These are phyloP conservation scores for Auriscalpium vulgare DNA, from an alignment of 768 basidiomycete genomes.

Conservation along the genomic window DNA sequence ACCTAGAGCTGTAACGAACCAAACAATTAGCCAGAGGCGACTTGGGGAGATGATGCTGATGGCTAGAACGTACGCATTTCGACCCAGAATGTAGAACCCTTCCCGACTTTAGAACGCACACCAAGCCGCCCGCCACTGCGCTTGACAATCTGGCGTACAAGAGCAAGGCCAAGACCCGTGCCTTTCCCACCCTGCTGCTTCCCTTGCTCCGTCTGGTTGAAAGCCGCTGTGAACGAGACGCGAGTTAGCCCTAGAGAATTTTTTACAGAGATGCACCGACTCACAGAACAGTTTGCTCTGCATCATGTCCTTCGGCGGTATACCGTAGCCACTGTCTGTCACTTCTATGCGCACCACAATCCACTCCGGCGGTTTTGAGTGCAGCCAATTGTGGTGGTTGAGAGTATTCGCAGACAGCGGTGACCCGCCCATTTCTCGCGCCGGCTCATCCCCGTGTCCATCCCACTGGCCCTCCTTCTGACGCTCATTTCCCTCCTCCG, in stretches of 20 bases:
- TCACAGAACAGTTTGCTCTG: slow-evolving; percentile 66
- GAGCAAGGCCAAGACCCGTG: slow-evolving; percentile 43
- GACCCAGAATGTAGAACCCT: slow-evolving; percentile 87
- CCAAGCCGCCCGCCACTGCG: slow-evolving; percentile 41
- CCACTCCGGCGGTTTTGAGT: slow-evolving; percentile 40
- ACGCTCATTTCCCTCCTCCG: background rate
- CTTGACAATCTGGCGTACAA: slow-evolving; percentile 47
- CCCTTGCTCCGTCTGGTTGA: slow-evolving; percentile 74
- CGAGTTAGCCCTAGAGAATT: too few relatives aligned
- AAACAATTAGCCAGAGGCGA: slow-evolving; percentile 3
- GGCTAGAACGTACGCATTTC: slow-evolving; percentile 42
- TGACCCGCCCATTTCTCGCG: background rate
- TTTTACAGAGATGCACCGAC: slow-evolving; percentile 16
- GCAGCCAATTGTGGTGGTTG: slow-evolving; percentile 42
- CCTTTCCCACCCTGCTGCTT: slow-evolving; percentile 56
- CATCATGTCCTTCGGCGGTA: slow-evolving; percentile 57
- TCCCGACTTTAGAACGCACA: slow-evolving; percentile 34
- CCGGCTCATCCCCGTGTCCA: background rate
- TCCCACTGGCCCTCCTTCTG: background rate
- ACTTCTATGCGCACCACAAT: slow-evolving; percentile 85
- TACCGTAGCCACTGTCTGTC: slow-evolving; percentile 65
- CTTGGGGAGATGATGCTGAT: background rate
- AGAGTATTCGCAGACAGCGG: slow-evolving; percentile 27
- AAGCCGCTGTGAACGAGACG: slow-evolving; percentile 39
- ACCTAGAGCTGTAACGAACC: slow-evolving; percentile 41